These are phyloP conservation scores for Opeltia flavorubescens DNA, from an alignment of 495 filamentous ascomycete genomes.

Conservation along the genomic window DNA sequence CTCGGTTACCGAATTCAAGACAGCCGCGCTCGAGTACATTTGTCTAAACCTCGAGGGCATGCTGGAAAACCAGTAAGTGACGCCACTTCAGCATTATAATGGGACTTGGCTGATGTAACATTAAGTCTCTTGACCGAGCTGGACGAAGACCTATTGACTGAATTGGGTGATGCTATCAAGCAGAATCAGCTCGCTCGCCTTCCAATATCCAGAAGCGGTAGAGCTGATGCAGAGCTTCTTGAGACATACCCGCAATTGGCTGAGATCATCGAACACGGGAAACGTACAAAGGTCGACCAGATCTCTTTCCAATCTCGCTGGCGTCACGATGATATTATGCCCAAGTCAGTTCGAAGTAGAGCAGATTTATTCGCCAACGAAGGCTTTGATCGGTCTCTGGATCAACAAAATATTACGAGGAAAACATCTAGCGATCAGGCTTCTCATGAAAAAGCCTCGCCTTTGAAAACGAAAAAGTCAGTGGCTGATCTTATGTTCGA, in stretches of 20 bases:
- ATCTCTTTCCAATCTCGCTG: constrained; percentile 44
- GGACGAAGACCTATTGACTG: constrained; percentile 65
- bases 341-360: constrained; percentile 27
- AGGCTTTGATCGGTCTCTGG: constrained; percentile 38
- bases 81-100: not conserved
- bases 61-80: constrained; percentile 65
- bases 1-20: constrained; percentile 71
- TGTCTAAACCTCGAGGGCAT: constrained; percentile 81
- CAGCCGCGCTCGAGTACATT: constrained; percentile 78
- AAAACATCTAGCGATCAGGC: constrained; percentile 32
- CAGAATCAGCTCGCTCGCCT: constrained; percentile 66
- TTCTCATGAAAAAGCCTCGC: constrained; percentile 35
- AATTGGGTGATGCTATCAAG: constrained; percentile 65
- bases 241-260: constrained; percentile 55
- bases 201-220: constrained; percentile 61
- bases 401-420: constrained; percentile 36
- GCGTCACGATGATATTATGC: constrained; percentile 42
- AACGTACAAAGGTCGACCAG: constrained; percentile 41
- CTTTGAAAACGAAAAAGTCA: constrained; percentile 50
- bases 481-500: constrained; percentile 76
- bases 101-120: not conserved
- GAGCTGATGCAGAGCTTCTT: constrained; percentile 52
- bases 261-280: constrained; percentile 37
- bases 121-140: constrained; percentile 60
- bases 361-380: constrained; percentile 39